A percentile compares a stretch with the other conserved stretches of the same genome.
Conservation (phyloP, 345 rosid species). For the Melastoma malabathricum region DNA sequence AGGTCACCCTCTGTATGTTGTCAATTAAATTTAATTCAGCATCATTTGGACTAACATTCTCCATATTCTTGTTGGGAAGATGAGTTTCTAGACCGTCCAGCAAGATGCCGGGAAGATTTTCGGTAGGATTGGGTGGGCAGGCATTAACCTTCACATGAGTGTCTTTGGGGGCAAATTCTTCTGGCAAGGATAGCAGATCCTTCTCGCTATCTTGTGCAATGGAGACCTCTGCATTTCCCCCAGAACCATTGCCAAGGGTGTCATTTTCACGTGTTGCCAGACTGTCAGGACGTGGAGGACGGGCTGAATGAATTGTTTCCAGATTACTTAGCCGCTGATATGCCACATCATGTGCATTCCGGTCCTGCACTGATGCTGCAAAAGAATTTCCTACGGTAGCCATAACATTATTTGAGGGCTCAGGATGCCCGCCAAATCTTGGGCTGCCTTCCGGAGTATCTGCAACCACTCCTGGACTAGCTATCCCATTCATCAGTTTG, state of each 20-base stretch:
- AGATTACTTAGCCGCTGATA: no score
- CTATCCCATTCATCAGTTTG: slow-evolving; percentile 37
- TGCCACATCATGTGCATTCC: background rate
- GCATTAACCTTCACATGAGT: no score
- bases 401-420: no score
- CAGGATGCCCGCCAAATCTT: slow-evolving; percentile 17
- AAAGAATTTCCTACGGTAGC: background rate
- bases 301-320: no score
- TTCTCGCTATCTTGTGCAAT: no score
- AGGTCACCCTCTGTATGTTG: slow-evolving; percentile 59
- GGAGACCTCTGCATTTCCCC: no score
- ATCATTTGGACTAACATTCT: slow-evolving; percentile 32
- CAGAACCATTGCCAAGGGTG: no score
- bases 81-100: slow-evolving; percentile 24
- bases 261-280: no score
- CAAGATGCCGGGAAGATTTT: background rate
- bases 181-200: no score
- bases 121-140: no score
- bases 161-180: no score
- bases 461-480: slow-evolving; percentile 30
- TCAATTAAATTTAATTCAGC: slow-evolving; percentile 57
- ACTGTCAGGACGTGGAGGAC: no score
- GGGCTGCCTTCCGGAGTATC: slow-evolving; percentile 37
- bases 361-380: background rate
- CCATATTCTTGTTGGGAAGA: slow-evolving; percentile 24